A percentile compares a stretch with the other conserved stretches of the same genome.
Evolutionary conservation across 768 basidiomycete genomes (phyloP).

Genomic region (Leccinum ochraceum): DNA sequence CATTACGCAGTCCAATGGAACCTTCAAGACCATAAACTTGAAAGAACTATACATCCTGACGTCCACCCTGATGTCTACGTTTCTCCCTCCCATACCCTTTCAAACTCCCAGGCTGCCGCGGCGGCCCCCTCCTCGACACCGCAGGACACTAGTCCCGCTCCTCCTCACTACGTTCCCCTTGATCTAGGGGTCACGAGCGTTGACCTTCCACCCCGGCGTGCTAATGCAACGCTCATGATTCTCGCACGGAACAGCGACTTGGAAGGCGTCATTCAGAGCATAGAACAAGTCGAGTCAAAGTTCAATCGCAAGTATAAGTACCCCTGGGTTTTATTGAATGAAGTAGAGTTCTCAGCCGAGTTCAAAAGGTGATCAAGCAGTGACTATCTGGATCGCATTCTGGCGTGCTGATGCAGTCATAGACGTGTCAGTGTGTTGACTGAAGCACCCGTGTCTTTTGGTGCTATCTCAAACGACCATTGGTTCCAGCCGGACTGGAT

Average conservation of each 20-base stretch:
- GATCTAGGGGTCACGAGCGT: background rate
- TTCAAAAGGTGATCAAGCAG: slow-evolving; percentile 44
- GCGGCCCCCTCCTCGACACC: background rate
- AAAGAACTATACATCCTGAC: background rate
- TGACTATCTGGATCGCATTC: background rate
- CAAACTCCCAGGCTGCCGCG: background rate
- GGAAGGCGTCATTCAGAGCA: slow-evolving; percentile 44
- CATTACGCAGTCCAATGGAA: slow-evolving; percentile 7
- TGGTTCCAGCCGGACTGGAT: slow-evolving; percentile 78
- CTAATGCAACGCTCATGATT: slow-evolving; percentile 62
- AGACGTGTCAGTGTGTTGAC: slow-evolving; percentile 41
- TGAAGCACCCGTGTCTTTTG: slow-evolving; percentile 48
- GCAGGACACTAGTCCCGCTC: background rate
- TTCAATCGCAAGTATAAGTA: slow-evolving; percentile 62
- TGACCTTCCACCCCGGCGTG: slow-evolving; percentile 25
- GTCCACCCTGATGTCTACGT: background rate
- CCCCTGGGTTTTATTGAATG: slow-evolving; percentile 66
- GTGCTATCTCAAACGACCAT: slow-evolving; percentile 56
- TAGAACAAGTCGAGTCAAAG: slow-evolving; percentile 55
- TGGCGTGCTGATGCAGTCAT: slow-evolving; percentile 17
- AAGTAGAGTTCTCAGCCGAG: slow-evolving; percentile 53
- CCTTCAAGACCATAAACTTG: background rate
- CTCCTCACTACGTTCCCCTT: slow-evolving; percentile 4
- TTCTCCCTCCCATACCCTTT: background rate
- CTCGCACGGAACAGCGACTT: slow-evolving; percentile 54